Percentiles rank a stretch among this genome's conserved stretches.
Evolutionary conservation across 306 rosid species (phyloP).

Genomic region (Cucurbita moschata): DNA sequence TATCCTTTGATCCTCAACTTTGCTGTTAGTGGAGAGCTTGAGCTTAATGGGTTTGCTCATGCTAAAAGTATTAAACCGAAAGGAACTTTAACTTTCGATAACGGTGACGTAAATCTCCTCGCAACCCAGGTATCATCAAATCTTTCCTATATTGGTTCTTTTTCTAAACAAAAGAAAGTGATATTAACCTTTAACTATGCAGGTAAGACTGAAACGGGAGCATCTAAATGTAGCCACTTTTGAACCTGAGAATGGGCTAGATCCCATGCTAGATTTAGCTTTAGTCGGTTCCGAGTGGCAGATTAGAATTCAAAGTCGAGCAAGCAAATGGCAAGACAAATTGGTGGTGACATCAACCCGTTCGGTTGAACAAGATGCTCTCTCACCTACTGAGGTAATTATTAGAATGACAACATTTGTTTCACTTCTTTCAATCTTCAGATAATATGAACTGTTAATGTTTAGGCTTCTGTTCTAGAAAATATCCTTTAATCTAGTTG

Average conservation of each 20-base stretch:
- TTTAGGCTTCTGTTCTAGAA: not conserved
- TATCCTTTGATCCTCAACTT: slow-evolving; percentile 82
- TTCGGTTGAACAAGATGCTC: slow-evolving; percentile 64
- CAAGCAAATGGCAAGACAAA: slow-evolving; percentile 87
- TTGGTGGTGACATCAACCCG: slow-evolving; percentile 90
- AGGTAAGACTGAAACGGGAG: slow-evolving; percentile 82
- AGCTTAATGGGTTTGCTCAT: slow-evolving; percentile 68
- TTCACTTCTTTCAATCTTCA: not conserved
- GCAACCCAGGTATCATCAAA: slow-evolving; percentile 63
- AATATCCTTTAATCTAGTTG: not conserved
- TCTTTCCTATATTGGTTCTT: not conserved
- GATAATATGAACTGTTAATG: slow-evolving; percentile 7
- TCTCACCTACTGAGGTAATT: slow-evolving; percentile 56
- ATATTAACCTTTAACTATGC: slow-evolving; percentile 17
- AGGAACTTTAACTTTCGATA: slow-evolving; percentile 67
- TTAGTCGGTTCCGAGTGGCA: slow-evolving; percentile 85
- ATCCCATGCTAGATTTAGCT: slow-evolving; percentile 86
- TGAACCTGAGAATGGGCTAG: slow-evolving; percentile 86
- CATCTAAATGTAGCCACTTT: slow-evolving; percentile 74
- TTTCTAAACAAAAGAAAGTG: slow-evolving; percentile 10
- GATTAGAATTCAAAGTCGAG: slow-evolving; percentile 64
- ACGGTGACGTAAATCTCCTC: slow-evolving; percentile 89
- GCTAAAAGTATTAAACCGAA: slow-evolving; percentile 68
- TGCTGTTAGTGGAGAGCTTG: slow-evolving; percentile 80
- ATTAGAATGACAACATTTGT: too few relatives aligned